Evolutionary conservation across 441 rosid genomes (phyloP).

Genomic region (Hura crepitans): DNA sequence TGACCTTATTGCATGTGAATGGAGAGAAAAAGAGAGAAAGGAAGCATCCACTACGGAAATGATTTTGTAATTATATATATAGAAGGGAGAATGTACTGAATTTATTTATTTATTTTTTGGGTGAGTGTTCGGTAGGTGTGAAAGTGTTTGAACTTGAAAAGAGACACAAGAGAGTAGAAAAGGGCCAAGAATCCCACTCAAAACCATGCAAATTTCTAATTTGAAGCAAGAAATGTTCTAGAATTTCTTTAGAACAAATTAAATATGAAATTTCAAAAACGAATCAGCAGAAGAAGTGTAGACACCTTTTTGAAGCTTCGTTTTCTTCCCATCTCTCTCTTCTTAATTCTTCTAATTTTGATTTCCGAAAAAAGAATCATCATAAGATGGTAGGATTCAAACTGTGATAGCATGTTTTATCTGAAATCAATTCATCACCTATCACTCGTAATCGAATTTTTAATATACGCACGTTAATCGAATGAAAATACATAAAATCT

Average conservation of each 20-base stretch:
- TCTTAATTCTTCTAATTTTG: neutral
- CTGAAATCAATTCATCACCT: too few species aligned
- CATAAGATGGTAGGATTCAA: too few species aligned
- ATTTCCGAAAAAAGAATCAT: neutral
- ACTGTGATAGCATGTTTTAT: too few species aligned
- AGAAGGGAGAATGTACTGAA: slow-evolving; percentile 6
- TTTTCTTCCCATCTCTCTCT: neutral
- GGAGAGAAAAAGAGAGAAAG: neutral
- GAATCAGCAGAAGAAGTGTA: slow-evolving; percentile 30
- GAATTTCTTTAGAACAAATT: slow-evolving; percentile 14
- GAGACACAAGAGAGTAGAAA: slow-evolving; percentile 24
- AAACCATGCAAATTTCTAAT: slow-evolving; percentile 35
- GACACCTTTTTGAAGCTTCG: slow-evolving; percentile 20
- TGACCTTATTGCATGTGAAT: neutral
- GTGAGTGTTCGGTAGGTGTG: slow-evolving; percentile 14
- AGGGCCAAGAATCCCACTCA: slow-evolving; percentile 41
- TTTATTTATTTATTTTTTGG: neutral
- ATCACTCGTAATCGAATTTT: too few species aligned
- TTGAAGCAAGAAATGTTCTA: slow-evolving; percentile 24
- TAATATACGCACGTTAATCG: too few species aligned
- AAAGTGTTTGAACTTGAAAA: slow-evolving; percentile 10
- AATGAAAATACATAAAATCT: too few species aligned
- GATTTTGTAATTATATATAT: slow-evolving; percentile 27
- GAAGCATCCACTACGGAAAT: neutral
- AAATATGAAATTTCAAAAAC: slow-evolving; percentile 5